phyloP scores from a whole-genome alignment of 2,329 filamentous ascomycete genomes.

The Aspergillus clavatus region DNA sequence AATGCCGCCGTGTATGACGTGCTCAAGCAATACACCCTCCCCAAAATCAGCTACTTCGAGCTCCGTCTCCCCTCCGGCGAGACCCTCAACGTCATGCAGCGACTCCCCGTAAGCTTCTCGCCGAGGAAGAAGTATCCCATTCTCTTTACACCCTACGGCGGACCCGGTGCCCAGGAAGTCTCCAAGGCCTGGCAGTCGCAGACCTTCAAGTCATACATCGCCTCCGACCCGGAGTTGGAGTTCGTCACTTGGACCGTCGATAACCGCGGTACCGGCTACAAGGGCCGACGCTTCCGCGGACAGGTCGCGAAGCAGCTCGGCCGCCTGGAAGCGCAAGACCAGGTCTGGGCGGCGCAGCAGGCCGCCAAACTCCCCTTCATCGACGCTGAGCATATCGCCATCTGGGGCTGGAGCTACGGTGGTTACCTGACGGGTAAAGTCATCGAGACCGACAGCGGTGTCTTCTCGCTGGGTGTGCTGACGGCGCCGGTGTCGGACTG shows the following conservation, averaged over 20 bases:
- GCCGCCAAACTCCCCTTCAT: constrained; percentile 51
- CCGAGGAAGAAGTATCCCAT: constrained; percentile 60
- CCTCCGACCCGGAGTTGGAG: constrained; percentile 63
- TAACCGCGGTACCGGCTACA: constrained; percentile 62
- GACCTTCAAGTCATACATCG: constrained; percentile 59
- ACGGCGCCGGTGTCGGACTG: constrained; percentile 64
- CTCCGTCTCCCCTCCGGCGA: constrained; percentile 59
- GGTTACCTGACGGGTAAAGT: constrained; percentile 64
- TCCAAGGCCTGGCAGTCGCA: constrained; percentile 53
- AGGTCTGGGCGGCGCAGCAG: constrained; percentile 61
- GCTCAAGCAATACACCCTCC: constrained; percentile 58
- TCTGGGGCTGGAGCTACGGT: constrained; percentile 66
- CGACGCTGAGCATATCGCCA: constrained; percentile 56
- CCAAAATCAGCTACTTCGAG: constrained; percentile 61
- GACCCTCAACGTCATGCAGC: constrained; percentile 60
- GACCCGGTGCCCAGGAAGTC: constrained; percentile 60
- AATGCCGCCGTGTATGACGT: constrained; percentile 54
- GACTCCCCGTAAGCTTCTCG: constrained; percentile 61
- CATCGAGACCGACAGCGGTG: constrained; percentile 56
- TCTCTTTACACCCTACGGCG: constrained; percentile 64
- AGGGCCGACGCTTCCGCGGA: constrained; percentile 59
- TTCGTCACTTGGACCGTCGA: constrained; percentile 66
- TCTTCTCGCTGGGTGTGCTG: constrained; percentile 60
- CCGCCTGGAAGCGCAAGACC: constrained; percentile 59
- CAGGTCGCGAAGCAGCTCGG: constrained; percentile 57